Percentiles rank a stretch among this genome's conserved stretches.
Conservation (phyloP, 2,329 filamentous ascomycete species). For the Paraphoma chrysanthemicola region DNA sequence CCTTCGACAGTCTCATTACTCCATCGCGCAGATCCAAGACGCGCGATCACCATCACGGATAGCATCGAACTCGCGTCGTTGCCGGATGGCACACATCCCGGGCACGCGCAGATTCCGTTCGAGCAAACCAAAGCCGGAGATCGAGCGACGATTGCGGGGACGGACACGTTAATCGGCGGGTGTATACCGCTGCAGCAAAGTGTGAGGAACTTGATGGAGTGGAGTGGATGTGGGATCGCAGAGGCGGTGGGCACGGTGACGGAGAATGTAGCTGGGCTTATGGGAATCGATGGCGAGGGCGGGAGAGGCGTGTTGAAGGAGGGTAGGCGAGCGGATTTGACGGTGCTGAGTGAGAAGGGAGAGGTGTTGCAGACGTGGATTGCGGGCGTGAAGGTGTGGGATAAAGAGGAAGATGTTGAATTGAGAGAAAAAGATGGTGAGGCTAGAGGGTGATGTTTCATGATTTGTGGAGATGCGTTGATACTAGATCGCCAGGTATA, state of each 20-base stretch:
- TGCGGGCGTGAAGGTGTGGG: constrained; percentile 56
- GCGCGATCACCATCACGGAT: constrained; percentile 62
- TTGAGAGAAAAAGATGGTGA: constrained; percentile 40
- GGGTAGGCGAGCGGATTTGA: constrained; percentile 58
- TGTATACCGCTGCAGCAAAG: constrained; percentile 60
- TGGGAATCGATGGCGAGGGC: constrained; percentile 53
- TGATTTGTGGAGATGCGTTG: too few species aligned
- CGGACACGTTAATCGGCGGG: constrained; percentile 62
- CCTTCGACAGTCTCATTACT: constrained; percentile 58
- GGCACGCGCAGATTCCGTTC: constrained; percentile 60
- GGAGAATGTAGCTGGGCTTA: constrained; percentile 59
- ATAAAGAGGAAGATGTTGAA: constrained; percentile 41
- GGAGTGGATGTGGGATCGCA: constrained; percentile 56
- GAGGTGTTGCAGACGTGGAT: constrained; percentile 61
- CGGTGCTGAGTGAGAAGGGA: constrained; percentile 55
- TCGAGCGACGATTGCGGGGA: constrained; percentile 59
- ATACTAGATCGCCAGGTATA: too few species aligned
- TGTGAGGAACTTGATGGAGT: constrained; percentile 57
- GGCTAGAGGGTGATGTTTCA: constrained; percentile 18
- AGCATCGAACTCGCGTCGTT: constrained; percentile 62
- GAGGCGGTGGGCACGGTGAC: constrained; percentile 59
- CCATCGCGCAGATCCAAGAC: constrained; percentile 54
- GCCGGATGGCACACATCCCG: constrained; percentile 59
- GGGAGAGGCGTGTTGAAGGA: constrained; percentile 52
- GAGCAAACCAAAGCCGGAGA: constrained; percentile 58